A percentile compares a stretch with the other conserved stretches of the same genome.
These are phyloP conservation scores for Ehretia macrophylla DNA, from an alignment of 257 asterid genomes.

Conservation along the genomic window DNA sequence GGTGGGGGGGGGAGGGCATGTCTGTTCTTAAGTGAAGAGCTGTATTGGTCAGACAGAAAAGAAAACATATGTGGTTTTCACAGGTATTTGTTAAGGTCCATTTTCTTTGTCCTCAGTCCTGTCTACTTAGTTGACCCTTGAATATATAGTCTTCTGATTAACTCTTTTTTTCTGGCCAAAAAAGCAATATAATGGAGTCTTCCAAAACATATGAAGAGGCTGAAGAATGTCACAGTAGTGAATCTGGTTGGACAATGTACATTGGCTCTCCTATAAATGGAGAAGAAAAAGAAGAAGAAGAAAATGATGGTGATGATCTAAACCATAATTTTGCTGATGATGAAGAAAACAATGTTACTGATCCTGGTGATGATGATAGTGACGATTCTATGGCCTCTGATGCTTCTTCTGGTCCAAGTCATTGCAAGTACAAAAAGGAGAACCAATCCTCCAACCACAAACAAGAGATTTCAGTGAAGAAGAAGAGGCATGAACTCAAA, in stretches of 20 bases:
- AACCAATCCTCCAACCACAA: slow-evolving; percentile 4
- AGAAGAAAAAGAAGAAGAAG: slow-evolving; percentile 7
- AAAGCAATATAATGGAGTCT: slow-evolving; percentile 38
- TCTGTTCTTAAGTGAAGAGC: slow-evolving; percentile 25
- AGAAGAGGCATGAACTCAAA: slow-evolving; percentile 14
- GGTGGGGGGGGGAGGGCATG: slow-evolving; percentile 18
- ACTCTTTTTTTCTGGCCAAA: slow-evolving; percentile 9
- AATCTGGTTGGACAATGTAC: slow-evolving; percentile 53
- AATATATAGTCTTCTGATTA: neutral
- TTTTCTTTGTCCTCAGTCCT: neutral
- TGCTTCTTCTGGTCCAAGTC: slow-evolving; percentile 43
- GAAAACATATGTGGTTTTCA: slow-evolving; percentile 18
- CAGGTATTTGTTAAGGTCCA: slow-evolving; percentile 18
- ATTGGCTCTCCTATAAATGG: slow-evolving; percentile 31
- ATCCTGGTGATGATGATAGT: slow-evolving; percentile 10
- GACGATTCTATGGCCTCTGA: slow-evolving; percentile 47
- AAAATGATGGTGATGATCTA: neutral
- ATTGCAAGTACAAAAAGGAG: slow-evolving; percentile 5
- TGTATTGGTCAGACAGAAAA: slow-evolving; percentile 18
- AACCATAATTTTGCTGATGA: slow-evolving; percentile 10
- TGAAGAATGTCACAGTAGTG: slow-evolving; percentile 46
- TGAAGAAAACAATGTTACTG: neutral
- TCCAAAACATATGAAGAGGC: slow-evolving; percentile 24
- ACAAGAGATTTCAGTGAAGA: slow-evolving; percentile 9
- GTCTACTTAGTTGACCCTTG: neutral